phyloP scores from a whole-genome alignment of 2,329 filamentous ascomycete genomes.

The Mycosphaerella sp. region DNA sequence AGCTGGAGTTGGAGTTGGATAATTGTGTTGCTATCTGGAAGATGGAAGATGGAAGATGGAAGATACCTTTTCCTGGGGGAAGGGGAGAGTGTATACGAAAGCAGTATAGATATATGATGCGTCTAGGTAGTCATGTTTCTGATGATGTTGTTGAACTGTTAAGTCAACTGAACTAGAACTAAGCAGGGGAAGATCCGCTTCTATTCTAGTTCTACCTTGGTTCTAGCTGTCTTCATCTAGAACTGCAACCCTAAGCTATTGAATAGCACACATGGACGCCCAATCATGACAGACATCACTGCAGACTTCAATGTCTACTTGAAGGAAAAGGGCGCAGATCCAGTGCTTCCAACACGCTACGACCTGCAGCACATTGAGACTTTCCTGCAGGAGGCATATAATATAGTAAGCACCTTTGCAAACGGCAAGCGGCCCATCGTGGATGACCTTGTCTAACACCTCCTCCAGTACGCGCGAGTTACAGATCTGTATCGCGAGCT shows the following conservation, averaged over 20 bases:
- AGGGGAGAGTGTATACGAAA: too few relatives aligned
- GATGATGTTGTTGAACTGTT: too few relatives aligned
- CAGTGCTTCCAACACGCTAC: slow-evolving; percentile 42
- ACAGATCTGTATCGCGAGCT: slow-evolving; percentile 73
- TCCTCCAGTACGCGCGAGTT: slow-evolving; percentile 74
- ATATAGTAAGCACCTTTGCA: slow-evolving; percentile 58
- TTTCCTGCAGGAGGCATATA: slow-evolving; percentile 89
- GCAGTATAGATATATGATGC: background rate
- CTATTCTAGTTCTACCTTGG: background rate
- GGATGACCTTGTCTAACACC: slow-evolving; percentile 24
- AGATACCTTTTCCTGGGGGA: too few relatives aligned
- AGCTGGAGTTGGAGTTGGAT: too few relatives aligned
- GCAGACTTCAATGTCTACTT: slow-evolving; percentile 63
- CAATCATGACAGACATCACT: slow-evolving; percentile 54
- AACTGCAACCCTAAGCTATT: background rate
- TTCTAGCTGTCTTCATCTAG: slow-evolving; percentile 9
- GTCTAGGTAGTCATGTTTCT: too few relatives aligned
- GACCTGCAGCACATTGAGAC: slow-evolving; percentile 57
- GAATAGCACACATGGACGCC: slow-evolving; percentile 2
- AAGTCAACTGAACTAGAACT: too few relatives aligned
- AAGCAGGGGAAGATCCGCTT: too few relatives aligned
- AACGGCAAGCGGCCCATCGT: slow-evolving; percentile 28
- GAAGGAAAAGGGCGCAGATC: slow-evolving; percentile 49
- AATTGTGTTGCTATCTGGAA: background rate
- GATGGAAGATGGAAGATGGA: background rate